Percentiles rank a stretch among this genome's conserved stretches.
phyloP scores from a whole-genome alignment of 192 early-diverging fungal species.

The Gigaspora rosea region DNA sequence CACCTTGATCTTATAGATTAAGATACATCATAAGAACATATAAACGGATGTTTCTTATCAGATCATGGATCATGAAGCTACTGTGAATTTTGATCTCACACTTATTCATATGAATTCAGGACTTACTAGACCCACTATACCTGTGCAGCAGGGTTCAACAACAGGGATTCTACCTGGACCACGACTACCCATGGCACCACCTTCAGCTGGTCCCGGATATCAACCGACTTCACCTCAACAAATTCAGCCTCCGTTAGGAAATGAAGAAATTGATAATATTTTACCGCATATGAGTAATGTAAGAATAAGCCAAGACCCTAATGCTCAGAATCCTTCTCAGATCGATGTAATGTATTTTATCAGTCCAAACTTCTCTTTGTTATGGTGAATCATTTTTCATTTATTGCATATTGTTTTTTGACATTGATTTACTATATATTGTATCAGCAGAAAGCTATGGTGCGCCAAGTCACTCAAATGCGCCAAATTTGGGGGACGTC shows the following conservation, averaged over 20 bases:
- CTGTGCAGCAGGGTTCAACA: too few relatives aligned
- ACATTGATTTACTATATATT: not conserved
- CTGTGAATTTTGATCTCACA: too few relatives aligned
- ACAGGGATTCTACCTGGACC: constrained; percentile 22
- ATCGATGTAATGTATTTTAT: constrained; percentile 23
- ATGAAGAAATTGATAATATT: constrained; percentile 12
- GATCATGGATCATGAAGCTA: too few relatives aligned
- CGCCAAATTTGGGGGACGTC: too few relatives aligned
- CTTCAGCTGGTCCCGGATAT: not conserved
- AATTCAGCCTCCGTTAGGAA: constrained; percentile 5
- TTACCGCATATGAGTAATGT: constrained; percentile 26
- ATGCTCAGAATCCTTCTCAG: not conserved
- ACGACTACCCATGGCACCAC: not conserved
- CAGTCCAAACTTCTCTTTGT: not conserved
- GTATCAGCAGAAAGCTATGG: not conserved
- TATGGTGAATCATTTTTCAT: not conserved
- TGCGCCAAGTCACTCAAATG: too few relatives aligned
- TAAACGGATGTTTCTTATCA: too few relatives aligned
- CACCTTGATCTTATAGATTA: too few relatives aligned
- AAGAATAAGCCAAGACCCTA: not conserved
- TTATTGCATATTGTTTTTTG: not conserved
- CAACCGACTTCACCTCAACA: constrained; percentile 4
- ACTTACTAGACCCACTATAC: too few relatives aligned
- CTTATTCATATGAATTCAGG: too few relatives aligned
- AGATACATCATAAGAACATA: too few relatives aligned